Conservation (phyloP, 2,329 filamentous ascomycete genomes). For the Karstenula rhodostoma region DNA sequence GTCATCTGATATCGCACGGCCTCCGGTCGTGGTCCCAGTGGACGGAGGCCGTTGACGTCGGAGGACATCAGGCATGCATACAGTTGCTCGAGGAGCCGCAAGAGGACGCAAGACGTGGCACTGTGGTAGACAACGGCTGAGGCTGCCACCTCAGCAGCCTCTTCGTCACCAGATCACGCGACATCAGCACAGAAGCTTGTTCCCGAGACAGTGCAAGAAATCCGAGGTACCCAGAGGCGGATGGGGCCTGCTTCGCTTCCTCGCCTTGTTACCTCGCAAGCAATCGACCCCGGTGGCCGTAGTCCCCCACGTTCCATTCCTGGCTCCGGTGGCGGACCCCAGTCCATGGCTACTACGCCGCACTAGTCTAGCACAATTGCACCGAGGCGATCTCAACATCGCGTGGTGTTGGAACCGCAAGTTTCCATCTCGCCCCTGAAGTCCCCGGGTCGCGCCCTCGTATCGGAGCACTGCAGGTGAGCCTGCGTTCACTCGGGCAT, state of each 20-base stretch:
- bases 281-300: conserved; percentile 15
- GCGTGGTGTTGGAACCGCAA: neutral
- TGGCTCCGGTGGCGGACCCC: conserved; percentile 29
- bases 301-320: conserved; percentile 36
- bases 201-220: conserved; percentile 17
- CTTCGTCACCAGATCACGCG: conserved; percentile 38
- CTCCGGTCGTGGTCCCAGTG: conserved; percentile 40
- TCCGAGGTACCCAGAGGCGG: conserved; percentile 5
- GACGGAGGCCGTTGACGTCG: conserved; percentile 14
- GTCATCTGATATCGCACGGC: conserved; percentile 48
- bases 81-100: conserved; percentile 27
- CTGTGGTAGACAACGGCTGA: conserved; percentile 42
- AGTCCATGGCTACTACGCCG: conserved; percentile 24
- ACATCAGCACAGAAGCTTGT: conserved; percentile 30
- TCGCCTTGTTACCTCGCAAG: conserved; percentile 25
- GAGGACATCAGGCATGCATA: conserved; percentile 20
- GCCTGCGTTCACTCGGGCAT: conserved; percentile 2
- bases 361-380: conserved; percentile 9
- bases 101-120: conserved; percentile 47
- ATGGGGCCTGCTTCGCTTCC: conserved; percentile 11
- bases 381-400: conserved; percentile 1
- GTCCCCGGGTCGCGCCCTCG: neutral
- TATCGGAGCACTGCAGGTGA: neutral
- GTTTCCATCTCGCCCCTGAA: neutral
- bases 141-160: conserved; percentile 15